phyloP scores from a whole-genome alignment of 2,329 filamentous ascomycete genomes.

The Xylaria sp. region DNA sequence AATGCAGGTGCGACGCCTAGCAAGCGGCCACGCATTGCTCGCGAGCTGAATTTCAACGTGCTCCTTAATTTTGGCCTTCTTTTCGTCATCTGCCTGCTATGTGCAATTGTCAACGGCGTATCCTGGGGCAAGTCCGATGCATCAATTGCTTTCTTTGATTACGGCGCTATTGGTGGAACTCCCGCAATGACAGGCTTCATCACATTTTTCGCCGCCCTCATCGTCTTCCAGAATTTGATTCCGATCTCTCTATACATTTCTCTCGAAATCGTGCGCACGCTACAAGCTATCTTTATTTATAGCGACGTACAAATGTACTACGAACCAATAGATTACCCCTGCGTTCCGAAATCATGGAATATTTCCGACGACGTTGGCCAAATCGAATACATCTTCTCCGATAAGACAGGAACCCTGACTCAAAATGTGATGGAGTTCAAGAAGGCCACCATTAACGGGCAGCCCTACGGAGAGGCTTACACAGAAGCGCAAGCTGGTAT shows the following conservation, averaged over 20 bases:
- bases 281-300: constrained; percentile 97
- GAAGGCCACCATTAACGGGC: constrained; percentile 95
- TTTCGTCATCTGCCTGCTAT: constrained; percentile 86
- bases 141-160: constrained; percentile 85
- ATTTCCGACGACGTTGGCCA: constrained; percentile 98
- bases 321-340: constrained; percentile 90
- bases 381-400: constrained; percentile 98
- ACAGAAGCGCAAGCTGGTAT: constrained; percentile 97
- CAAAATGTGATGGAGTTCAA: constrained; percentile 99
- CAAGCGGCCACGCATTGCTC: constrained; percentile 90
- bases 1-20: constrained; percentile 95
- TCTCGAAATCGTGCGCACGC: constrained; percentile 91
- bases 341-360: constrained; percentile 98
- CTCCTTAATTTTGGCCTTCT: constrained; percentile 95
- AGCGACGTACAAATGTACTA: constrained; percentile 98
- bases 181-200: constrained; percentile 88
- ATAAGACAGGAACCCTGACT: constrained; percentile 90
- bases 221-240: constrained; percentile 98
- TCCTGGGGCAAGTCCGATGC: constrained; percentile 80
- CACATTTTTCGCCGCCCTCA: constrained; percentile 94
- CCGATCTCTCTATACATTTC: constrained; percentile 98
- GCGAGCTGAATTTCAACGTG: constrained; percentile 96
- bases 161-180: constrained; percentile 79
- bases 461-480: constrained; percentile 95
- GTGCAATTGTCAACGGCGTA: constrained; percentile 84